Evolutionary conservation across 2,329 filamentous ascomycete species (phyloP).

Genomic region (Mycosphaerelloides madeirae): DNA sequence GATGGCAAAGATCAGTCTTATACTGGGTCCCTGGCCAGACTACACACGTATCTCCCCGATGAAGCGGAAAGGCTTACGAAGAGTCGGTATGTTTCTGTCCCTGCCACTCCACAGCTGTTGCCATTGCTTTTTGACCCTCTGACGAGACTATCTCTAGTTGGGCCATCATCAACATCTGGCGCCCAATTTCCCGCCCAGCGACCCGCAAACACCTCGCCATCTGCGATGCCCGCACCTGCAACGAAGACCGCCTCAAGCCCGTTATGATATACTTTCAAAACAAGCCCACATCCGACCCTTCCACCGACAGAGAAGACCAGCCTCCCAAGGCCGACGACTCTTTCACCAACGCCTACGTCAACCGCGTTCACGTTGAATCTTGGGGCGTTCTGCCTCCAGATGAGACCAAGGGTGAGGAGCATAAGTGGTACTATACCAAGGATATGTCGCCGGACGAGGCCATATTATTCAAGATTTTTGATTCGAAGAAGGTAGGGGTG

Average conservation of each 20-base stretch:
- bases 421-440: neutral
- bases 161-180: conserved; percentile 46
- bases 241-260: neutral
- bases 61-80: neutral
- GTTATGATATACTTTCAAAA: too few relatives aligned
- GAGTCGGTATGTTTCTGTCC: neutral
- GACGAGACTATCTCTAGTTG: conserved; percentile 1
- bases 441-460: neutral
- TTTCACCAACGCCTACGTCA: too few relatives aligned
- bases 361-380: too few relatives aligned
- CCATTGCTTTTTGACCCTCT: neutral
- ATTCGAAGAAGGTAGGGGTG: neutral
- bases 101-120: conserved; percentile 10
- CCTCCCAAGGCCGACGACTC: too few relatives aligned
- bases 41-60: too few relatives aligned
- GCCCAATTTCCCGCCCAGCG: conserved; percentile 34
- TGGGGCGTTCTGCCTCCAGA: too few relatives aligned
- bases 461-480: neutral
- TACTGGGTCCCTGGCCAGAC: too few relatives aligned
- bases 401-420: too few relatives aligned
- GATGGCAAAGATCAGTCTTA: too few relatives aligned
- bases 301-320: too few relatives aligned
- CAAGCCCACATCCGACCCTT: too few relatives aligned
- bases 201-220: conserved; percentile 17
- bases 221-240: conserved; percentile 5